phyloP scores from a whole-genome alignment of 495 filamentous ascomycete species.

The Lepraria neglecta region DNA sequence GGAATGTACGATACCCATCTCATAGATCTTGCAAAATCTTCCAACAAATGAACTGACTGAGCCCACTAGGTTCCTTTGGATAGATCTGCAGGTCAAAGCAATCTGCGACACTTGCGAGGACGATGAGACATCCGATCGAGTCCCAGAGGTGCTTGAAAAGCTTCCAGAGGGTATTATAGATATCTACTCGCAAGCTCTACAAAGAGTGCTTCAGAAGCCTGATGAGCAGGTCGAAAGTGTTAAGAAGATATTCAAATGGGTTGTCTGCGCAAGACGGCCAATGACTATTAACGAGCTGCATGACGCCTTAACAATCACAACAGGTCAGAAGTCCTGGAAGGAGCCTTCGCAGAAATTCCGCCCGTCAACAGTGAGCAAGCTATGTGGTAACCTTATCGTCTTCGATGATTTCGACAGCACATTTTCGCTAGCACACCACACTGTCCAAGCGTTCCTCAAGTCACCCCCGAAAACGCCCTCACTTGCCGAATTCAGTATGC shows the following conservation, averaged over 20 bases:
- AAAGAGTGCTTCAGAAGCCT: slow-evolving; percentile 16
- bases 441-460: slow-evolving; percentile 21
- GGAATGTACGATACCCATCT: slow-evolving; percentile 8
- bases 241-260: slow-evolving; percentile 25
- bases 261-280: slow-evolving; percentile 24
- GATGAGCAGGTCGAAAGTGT: slow-evolving; percentile 7
- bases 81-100: slow-evolving; percentile 29
- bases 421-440: slow-evolving; percentile 22
- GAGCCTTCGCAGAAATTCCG: slow-evolving; percentile 5
- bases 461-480: neutral
- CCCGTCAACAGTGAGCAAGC: slow-evolving; percentile 14
- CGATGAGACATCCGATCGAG: slow-evolving; percentile 23
- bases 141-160: slow-evolving; percentile 20
- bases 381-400: slow-evolving; percentile 23
- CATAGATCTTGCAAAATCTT: slow-evolving; percentile 9
- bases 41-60: neutral
- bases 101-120: slow-evolving; percentile 28
- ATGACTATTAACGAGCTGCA: slow-evolving; percentile 23
- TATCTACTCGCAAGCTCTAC: slow-evolving; percentile 18
- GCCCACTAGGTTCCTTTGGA: slow-evolving; percentile 30
- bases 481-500: slow-evolving; percentile 16
- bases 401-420: slow-evolving; percentile 20
- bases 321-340: slow-evolving; percentile 15
- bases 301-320: slow-evolving; percentile 22
- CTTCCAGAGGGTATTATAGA: slow-evolving; percentile 22